Percentiles rank a stretch among this genome's conserved stretches.
phyloP scores from a whole-genome alignment of 345 rosid genomes.

The Theobroma cacao region DNA sequence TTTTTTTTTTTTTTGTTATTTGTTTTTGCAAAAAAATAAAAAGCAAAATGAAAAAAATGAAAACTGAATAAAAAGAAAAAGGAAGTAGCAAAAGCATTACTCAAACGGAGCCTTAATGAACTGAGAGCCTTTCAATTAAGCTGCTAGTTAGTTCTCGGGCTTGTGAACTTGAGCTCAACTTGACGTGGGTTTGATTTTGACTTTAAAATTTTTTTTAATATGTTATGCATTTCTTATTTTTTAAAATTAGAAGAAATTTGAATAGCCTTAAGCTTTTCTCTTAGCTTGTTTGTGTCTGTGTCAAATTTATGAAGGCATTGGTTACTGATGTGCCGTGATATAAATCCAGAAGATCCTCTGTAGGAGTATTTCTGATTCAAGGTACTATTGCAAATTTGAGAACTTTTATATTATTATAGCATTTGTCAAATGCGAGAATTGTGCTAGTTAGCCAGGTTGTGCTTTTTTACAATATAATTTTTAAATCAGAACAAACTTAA shows the following conservation, averaged over 20 bases:
- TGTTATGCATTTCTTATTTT: neutral
- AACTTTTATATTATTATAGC: neutral
- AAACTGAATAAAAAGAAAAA: no score
- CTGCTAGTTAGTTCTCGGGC: neutral
- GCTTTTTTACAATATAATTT: neutral
- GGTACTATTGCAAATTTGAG: neutral
- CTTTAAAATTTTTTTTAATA: no score
- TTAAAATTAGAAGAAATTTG: neutral
- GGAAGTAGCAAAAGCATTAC: no score
- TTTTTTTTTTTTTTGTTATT: no score
- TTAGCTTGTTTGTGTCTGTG: neutral
- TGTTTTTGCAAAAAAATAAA: no score
- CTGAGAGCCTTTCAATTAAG: neutral
- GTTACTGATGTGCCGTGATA: neutral
- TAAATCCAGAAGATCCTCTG: neutral
- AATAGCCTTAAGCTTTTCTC: constrained; percentile 1
- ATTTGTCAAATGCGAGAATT: neutral
- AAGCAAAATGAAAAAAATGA: no score
- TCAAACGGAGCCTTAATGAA: neutral
- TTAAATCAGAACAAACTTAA: neutral
- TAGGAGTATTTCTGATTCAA: neutral
- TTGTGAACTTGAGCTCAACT: constrained; percentile 1
- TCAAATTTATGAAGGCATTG: neutral
- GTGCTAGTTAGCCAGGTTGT: neutral
- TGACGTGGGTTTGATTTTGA: neutral